phyloP scores from a whole-genome alignment of 805 yeast species.

The Metschnikowia shivogae region DNA sequence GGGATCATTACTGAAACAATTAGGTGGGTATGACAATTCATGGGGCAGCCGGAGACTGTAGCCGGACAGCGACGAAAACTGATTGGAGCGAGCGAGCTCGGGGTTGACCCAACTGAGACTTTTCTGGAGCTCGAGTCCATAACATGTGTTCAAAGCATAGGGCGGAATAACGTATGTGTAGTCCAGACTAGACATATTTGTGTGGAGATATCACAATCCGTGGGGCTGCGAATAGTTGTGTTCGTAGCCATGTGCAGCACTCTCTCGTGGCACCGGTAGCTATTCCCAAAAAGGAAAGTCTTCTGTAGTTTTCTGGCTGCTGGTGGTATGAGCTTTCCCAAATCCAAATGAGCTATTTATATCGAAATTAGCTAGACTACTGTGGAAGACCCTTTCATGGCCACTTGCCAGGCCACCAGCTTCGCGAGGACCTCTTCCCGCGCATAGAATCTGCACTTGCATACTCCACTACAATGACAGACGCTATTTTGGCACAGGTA shows the following conservation, averaged over 20 bases:
- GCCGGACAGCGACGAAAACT: slow-evolving; percentile 22
- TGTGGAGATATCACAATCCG: slow-evolving; percentile 3
- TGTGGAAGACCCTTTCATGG: no score
- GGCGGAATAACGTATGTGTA: slow-evolving; percentile 39
- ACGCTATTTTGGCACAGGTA: slow-evolving; percentile 43
- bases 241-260: slow-evolving; percentile 4
- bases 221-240: slow-evolving; percentile 5
- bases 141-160: slow-evolving; percentile 35
- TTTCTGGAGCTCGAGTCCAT: slow-evolving; percentile 31
- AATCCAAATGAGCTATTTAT: no score
- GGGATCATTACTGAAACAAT: slow-evolving; percentile 29
- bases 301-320: no score
- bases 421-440: background rate
- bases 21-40: slow-evolving; percentile 8
- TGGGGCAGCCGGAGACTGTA: slow-evolving; percentile 20
- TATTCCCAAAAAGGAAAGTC: no score
- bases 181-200: slow-evolving; percentile 13
- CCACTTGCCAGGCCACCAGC: background rate
- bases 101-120: slow-evolving; percentile 22
- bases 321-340: no score
- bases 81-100: slow-evolving; percentile 25
- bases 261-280: background rate
- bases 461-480: slow-evolving; percentile 46
- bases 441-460: background rate
- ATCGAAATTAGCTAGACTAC: no score